A percentile compares a stretch with the other conserved stretches of the same genome.
Conservation (phyloP, 805 yeast species). For the Starmerella powellii region DNA sequence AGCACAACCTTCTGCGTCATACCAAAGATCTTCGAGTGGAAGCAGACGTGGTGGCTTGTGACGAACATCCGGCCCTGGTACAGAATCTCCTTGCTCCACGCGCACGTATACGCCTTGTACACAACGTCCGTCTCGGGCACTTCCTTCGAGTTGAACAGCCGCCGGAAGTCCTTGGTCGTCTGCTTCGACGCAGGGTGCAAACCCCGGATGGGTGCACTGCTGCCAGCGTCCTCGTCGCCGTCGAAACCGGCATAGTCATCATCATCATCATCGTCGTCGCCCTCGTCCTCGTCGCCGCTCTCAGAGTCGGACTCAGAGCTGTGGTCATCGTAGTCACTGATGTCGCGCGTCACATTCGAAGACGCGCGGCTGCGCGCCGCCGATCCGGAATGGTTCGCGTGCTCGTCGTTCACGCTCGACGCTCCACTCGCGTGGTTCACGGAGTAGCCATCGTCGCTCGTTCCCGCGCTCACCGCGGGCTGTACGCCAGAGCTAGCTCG, state of each 20-base stretch:
- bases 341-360: neutral
- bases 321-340: neutral
- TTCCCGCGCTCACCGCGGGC: too few relatives aligned
- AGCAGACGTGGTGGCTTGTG: constrained; percentile 66
- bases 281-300: constrained; percentile 3
- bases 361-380: constrained; percentile 1
- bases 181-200: constrained; percentile 39
- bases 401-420: too few relatives aligned
- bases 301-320: neutral
- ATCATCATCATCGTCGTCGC: constrained; percentile 2
- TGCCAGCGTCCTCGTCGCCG: constrained; percentile 1
- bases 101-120: constrained; percentile 52
- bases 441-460: too few relatives aligned
- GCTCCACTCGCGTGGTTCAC: too few relatives aligned
- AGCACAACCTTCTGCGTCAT: constrained; percentile 69
- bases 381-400: too few relatives aligned
- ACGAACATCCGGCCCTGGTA: constrained; percentile 80
- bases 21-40: constrained; percentile 75
- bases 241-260: constrained; percentile 2
- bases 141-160: constrained; percentile 35
- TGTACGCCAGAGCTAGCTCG: too few relatives aligned
- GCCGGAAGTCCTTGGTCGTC: constrained; percentile 67
- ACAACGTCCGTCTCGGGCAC: constrained; percentile 11
- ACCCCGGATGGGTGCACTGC: neutral
- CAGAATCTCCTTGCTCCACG: constrained; percentile 72